Evolutionary conservation across 2,329 filamentous ascomycete genomes (phyloP).

Genomic region (Seiridium unicorne): DNA sequence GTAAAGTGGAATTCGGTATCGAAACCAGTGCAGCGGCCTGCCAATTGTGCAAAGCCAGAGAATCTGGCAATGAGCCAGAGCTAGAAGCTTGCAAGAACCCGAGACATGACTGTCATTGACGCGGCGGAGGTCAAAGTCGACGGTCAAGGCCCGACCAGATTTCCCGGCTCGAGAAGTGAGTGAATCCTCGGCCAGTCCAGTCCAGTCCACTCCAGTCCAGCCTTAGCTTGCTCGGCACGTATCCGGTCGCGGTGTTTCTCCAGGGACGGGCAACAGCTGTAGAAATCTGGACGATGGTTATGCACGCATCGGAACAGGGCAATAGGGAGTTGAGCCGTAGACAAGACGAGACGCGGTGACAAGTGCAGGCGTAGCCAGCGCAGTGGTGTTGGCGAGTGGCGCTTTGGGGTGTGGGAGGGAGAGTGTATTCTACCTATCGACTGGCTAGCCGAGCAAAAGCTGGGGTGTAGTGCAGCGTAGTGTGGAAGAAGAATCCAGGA

Average conservation of each 20-base stretch:
- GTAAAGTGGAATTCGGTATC: constrained; percentile 16
- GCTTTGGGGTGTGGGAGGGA: neutral
- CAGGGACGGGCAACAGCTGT: no score
- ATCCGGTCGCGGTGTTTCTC: no score
- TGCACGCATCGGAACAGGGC: neutral
- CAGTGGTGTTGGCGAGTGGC: neutral
- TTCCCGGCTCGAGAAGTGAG: constrained; percentile 15
- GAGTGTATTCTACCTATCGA: no score
- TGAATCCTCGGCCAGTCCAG: neutral
- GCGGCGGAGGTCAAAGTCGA: constrained; percentile 15
- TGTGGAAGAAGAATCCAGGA: neutral
- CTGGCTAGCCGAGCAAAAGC: no score
- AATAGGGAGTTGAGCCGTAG: neutral
- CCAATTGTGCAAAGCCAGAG: constrained; percentile 25
- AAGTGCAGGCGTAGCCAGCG: neutral
- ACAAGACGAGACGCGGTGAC: neutral
- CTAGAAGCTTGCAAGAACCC: constrained; percentile 33
- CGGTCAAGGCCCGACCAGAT: constrained; percentile 9
- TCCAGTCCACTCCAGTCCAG: neutral
- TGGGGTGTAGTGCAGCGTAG: neutral
- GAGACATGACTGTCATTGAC: constrained; percentile 35
- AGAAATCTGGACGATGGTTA: neutral
- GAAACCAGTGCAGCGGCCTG: neutral
- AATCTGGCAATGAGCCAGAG: constrained; percentile 37
- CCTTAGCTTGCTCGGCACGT: neutral